Percentiles rank a stretch among this genome's conserved stretches.
These are phyloP conservation scores for Coemansia sp. DNA, from an alignment of 192 early-diverging fungal species.

Conservation along the genomic window DNA sequence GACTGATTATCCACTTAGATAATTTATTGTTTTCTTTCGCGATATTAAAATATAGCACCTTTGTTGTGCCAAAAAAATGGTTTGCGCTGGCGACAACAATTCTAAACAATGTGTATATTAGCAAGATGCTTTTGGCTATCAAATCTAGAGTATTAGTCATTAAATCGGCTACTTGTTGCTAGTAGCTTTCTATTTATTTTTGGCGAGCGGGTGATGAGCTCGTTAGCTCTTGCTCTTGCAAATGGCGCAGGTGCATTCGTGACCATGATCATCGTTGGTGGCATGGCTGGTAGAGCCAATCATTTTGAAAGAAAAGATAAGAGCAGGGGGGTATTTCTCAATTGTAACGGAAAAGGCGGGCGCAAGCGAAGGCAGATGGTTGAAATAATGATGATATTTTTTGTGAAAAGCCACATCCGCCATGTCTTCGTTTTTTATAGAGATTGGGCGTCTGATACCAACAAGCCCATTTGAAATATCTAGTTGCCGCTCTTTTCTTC, in stretches of 20 bases:
- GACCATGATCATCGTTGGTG: neutral
- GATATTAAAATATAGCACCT: too few relatives aligned
- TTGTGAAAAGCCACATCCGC: neutral
- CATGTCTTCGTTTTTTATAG: neutral
- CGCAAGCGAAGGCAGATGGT: neutral
- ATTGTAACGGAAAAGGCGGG: neutral
- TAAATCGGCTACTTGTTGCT: neutral
- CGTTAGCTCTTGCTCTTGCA: neutral
- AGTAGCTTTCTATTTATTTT: neutral
- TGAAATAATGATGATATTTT: neutral
- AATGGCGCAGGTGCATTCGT: neutral
- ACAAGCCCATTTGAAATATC: neutral
- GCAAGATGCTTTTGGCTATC: neutral
- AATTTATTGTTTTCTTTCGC: too few relatives aligned
- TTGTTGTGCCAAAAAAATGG: too few relatives aligned
- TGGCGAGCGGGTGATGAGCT: neutral
- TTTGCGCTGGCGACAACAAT: too few relatives aligned
- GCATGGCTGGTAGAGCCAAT: neutral
- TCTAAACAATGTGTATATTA: neutral
- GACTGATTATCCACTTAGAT: too few relatives aligned
- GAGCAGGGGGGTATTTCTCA: neutral
- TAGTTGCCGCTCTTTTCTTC: neutral
- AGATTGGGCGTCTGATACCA: neutral
- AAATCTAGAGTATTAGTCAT: neutral
- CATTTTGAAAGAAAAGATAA: neutral